Conservation (phyloP, 352 stramenopile species). For the Globisporangium megalacanthum region DNA sequence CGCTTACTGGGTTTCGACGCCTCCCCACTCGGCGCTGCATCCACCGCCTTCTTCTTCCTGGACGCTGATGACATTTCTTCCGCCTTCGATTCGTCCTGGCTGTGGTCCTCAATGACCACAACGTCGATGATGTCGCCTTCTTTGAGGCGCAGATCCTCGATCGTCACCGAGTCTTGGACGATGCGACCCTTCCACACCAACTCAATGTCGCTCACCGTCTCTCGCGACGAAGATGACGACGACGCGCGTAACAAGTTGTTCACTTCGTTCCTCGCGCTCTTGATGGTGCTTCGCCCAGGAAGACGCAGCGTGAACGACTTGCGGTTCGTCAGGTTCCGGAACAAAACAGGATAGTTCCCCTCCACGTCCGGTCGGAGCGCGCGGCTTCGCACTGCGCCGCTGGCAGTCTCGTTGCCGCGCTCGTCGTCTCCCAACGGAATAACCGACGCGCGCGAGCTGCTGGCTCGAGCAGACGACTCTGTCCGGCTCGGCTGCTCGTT, state of each 20-base stretch:
- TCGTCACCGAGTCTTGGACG: conserved; percentile 31
- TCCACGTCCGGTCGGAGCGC: conserved; percentile 44
- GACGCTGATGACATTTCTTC: conserved; percentile 16
- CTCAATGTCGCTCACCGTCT: conserved; percentile 46
- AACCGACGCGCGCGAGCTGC: conserved; percentile 39
- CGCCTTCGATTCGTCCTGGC: conserved; percentile 23
- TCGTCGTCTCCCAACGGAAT: conserved; percentile 55
- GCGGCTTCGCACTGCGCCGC: conserved; percentile 16
- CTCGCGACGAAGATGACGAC: conserved; percentile 34
- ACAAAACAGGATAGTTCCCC: conserved; percentile 50
- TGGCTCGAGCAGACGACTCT: conserved; percentile 5
- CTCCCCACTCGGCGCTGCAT: conserved; percentile 14
- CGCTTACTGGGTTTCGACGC: conserved; percentile 32
- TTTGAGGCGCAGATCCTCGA: conserved; percentile 53
- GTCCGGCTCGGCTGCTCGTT: conserved; percentile 16
- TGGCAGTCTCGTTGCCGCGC: conserved; percentile 17
- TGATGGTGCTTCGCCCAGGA: conserved; percentile 42
- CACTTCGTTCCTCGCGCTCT: conserved; percentile 50
- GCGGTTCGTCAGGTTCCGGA: conserved; percentile 64
- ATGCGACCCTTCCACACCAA: conserved; percentile 59
- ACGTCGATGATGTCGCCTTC: conserved; percentile 65
- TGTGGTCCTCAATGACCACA: conserved; percentile 56
- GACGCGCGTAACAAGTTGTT: conserved; percentile 44
- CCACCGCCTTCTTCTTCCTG: conserved; percentile 23
- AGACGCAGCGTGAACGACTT: conserved; percentile 62